Evolutionary conservation across 495 filamentous ascomycete species (phyloP), one percentile per base, ranked within the genome.

Genomic region (Apiosordaria backusii): DNA sequence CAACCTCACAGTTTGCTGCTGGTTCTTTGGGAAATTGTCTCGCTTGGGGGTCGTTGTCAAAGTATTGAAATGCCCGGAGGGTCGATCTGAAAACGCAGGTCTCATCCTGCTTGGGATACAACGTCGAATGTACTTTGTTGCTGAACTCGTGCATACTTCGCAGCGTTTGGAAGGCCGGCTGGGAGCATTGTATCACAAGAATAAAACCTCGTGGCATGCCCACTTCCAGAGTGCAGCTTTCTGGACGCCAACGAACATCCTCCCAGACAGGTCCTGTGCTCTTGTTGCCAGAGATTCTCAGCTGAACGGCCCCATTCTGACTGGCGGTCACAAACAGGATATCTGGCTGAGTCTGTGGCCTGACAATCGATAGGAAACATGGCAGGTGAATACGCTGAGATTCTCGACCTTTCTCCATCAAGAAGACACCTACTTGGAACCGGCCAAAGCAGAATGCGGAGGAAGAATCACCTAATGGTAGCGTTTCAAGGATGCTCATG

Each of bases 61-160:
- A 86, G 69, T 91, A 92, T 62, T 92, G 88, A 68, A 94, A 90
- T 3, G 85, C 79, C 62, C 86, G 85, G 4, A 96, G 76, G 7
- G 81, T 85, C 2, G 80, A 84, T 68, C 89, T 86, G 74, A 87
- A 90, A 1, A 89, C 81, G 50, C 88, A 64, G 7, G 78, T 81
- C 75, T 97, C 92, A 24, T 89, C 87, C 24, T 82, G 76, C 23
- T 85, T 81, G 0, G 85, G 84, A 16, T 86, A 85, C n/a, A 93
- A 80, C 63, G 82, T 89, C 15, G 82, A 80, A 68, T 92, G 88
- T 0, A 92, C 86, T 69, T 89, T 90, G 35, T 83, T 84, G 23
- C 89, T 90, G 68, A 93, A 91, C 61, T 95, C 90, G 65, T 89
- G 89, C 71, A 95, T 91, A 66, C 87, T 88, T 86, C 89, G 92